phyloP scores from a whole-genome alignment of 2,329 filamentous ascomycete genomes.

The Albifimbria verrucaria region DNA sequence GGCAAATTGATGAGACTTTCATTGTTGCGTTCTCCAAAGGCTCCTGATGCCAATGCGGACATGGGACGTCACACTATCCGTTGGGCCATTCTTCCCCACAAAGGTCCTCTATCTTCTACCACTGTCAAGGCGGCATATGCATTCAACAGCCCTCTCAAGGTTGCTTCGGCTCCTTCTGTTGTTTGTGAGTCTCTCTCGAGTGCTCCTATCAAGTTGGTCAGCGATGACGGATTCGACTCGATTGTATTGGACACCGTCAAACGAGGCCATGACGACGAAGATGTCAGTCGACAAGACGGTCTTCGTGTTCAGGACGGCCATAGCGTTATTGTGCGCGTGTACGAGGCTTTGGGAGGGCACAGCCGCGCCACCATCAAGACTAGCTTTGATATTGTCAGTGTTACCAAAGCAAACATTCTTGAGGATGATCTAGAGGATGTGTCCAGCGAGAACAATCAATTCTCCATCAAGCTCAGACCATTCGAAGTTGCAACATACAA shows the following conservation, averaged over 20 bases:
- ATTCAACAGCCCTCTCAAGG: constrained; percentile 77
- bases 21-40: constrained; percentile 82
- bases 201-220: constrained; percentile 63
- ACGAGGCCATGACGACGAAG: constrained; percentile 84
- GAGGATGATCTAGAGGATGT: constrained; percentile 80
- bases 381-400: constrained; percentile 68
- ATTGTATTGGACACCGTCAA: constrained; percentile 88
- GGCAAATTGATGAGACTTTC: constrained; percentile 89
- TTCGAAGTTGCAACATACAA: constrained; percentile 86
- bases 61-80: constrained; percentile 87
- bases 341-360: constrained; percentile 83
- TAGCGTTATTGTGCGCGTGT: constrained; percentile 81
- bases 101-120: constrained; percentile 64
- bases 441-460: constrained; percentile 42
- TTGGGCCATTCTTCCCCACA: constrained; percentile 87
- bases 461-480: constrained; percentile 65
- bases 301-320: constrained; percentile 65
- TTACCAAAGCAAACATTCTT: constrained; percentile 79
- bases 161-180: constrained; percentile 25
- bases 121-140: constrained; percentile 83
- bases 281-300: constrained; percentile 59
- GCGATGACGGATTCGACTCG: constrained; percentile 50
- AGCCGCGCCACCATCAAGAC: constrained; percentile 68
- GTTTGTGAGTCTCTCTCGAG: constrained; percentile 21
- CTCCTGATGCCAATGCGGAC: constrained; percentile 88